Base-by-base conservation (phyloP, 2,329 filamentous ascomycete genomes). In the Aspergillus sclerotialis region DNA sequence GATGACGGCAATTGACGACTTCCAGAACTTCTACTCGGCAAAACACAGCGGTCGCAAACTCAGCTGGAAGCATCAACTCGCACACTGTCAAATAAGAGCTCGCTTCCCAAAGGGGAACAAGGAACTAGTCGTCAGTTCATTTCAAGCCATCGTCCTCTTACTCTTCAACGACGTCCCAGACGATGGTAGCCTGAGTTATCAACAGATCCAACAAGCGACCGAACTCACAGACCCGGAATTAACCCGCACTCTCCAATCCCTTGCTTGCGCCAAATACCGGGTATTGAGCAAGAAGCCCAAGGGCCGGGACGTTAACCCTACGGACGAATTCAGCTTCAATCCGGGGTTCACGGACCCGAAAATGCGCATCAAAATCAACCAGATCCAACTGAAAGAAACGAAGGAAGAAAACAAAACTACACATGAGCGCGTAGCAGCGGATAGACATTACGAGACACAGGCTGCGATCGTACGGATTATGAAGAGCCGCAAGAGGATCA, bases 301-400 rank as follows among this genome's bases (percentile, higher is more conserved):
- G 60, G 82, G 85, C 33, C 78, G 81, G 35, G 89, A 98, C 0
- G 79, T 98, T 46, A 74, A 75, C 38, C 55, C 69, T 1, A 85
- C 76, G 0, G 93, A 98, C 63, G 84, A 80, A 0, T 98, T 98
- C 53, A 78, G 77, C 0, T 80, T 94, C 53, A 95, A 95, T 65
- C 63, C 73, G 28, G 58, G 59, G 11, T 98, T 98, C 62, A 68
- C 68, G 2, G 83, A 95, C 54, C 74, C 80, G 13, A 94, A 92
- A 61, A 84, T 85, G 62, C 80, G 88, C 37, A 81, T 98, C 65
- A 98, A 98, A 69, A 95, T 98, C 69, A 98, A 96, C 65, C 90
- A 95, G 64, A 92, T 98, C 49, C 92, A 98, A 64, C 75, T 95
- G 32, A 93, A 92, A 64, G 92, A 98, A 65, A 96, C 92, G 1